Percentiles rank a stretch among this genome's conserved stretches.
These are phyloP conservation scores for Xylaria palmicola DNA, from an alignment of 495 filamentous ascomycete genomes.

Conservation along the genomic window DNA sequence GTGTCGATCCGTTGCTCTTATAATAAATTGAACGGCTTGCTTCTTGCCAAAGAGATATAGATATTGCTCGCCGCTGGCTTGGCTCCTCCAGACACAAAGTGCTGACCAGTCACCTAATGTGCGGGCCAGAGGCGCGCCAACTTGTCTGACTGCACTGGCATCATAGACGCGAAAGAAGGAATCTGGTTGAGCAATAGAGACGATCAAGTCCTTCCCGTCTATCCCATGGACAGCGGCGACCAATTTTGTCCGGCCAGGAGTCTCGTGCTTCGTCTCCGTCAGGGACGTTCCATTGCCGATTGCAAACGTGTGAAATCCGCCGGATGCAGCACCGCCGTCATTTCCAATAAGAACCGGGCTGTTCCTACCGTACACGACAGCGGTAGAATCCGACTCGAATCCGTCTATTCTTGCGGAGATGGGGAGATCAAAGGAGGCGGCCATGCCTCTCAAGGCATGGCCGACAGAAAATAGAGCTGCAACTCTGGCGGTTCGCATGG, in stretches of 20 bases:
- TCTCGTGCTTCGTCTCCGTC: slow-evolving; percentile 24
- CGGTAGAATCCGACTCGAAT: slow-evolving; percentile 22
- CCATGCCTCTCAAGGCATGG: neutral
- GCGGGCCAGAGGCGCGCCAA: slow-evolving; percentile 21
- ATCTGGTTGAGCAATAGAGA: slow-evolving; percentile 32
- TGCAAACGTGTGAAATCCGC: slow-evolving; percentile 28
- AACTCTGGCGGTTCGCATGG: neutral
- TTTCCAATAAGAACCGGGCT: slow-evolving; percentile 31
- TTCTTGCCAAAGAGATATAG: slow-evolving; percentile 34
- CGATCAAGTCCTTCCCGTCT: slow-evolving; percentile 23
- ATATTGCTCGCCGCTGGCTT: slow-evolving; percentile 30
- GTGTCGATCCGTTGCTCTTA: slow-evolving; percentile 12
- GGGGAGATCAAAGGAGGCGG: slow-evolving; percentile 11
- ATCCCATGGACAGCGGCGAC: slow-evolving; percentile 27
- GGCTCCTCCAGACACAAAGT: slow-evolving; percentile 32
- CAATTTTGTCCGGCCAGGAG: slow-evolving; percentile 33
- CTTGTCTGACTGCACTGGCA: slow-evolving; percentile 14
- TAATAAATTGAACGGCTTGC: slow-evolving; percentile 21
- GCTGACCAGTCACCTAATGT: slow-evolving; percentile 35
- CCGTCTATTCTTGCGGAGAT: slow-evolving; percentile 21
- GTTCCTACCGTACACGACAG: slow-evolving; percentile 17
- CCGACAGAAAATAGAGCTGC: neutral
- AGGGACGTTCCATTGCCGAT: slow-evolving; percentile 9
- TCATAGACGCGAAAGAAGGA: slow-evolving; percentile 34
- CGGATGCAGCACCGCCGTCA: slow-evolving; percentile 29